Percentiles rank a stretch among this genome's conserved stretches.
These are phyloP conservation scores for Lodderomyces parapsilosis DNA, from an alignment of 1,139 yeast species.

Conservation along the genomic window DNA sequence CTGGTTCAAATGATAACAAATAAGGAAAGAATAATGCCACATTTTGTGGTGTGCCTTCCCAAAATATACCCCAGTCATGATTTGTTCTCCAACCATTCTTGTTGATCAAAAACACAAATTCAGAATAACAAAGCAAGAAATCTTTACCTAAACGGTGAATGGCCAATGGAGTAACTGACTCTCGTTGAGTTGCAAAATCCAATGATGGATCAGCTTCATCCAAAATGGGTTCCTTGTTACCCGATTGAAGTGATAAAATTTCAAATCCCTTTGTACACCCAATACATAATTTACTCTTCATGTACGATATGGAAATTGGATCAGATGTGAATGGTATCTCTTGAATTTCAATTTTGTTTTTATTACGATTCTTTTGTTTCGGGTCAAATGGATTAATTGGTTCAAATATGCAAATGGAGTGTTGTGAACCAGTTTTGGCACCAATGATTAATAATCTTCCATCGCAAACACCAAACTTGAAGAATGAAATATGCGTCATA, in stretches of 20 bases:
- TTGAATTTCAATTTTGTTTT: conserved; percentile 58
- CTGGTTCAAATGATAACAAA: conserved; percentile 83
- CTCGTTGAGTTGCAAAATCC: conserved; percentile 90
- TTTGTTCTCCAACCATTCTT: conserved; percentile 95
- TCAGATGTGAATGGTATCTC: conserved; percentile 85
- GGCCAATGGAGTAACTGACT: conserved; percentile 79
- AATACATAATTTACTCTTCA: conserved; percentile 84
- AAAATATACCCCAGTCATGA: conserved; percentile 89
- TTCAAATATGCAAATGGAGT: conserved; percentile 82
- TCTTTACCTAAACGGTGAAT: conserved; percentile 88
- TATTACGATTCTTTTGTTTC: conserved; percentile 60
- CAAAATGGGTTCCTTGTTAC: conserved; percentile 70
- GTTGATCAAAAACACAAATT: conserved; percentile 91
- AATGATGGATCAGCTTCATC: conserved; percentile 97
- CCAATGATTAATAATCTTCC: conserved; percentile 89
- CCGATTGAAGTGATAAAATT: conserved; percentile 79
- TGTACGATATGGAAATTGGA: conserved; percentile 86
- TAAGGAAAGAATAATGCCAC: conserved; percentile 95
- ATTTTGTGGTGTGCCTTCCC: conserved; percentile 96
- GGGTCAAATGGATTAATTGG: conserved; percentile 62
- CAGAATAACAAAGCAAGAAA: conserved; percentile 83
- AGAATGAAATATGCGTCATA: conserved; percentile 81
- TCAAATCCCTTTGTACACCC: conserved; percentile 98
- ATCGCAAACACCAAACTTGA: conserved; percentile 89
- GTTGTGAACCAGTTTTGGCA: conserved; percentile 73